These are phyloP conservation scores for Yarrowia sp. DNA, from an alignment of 805 yeast species.

Conservation along the genomic window DNA sequence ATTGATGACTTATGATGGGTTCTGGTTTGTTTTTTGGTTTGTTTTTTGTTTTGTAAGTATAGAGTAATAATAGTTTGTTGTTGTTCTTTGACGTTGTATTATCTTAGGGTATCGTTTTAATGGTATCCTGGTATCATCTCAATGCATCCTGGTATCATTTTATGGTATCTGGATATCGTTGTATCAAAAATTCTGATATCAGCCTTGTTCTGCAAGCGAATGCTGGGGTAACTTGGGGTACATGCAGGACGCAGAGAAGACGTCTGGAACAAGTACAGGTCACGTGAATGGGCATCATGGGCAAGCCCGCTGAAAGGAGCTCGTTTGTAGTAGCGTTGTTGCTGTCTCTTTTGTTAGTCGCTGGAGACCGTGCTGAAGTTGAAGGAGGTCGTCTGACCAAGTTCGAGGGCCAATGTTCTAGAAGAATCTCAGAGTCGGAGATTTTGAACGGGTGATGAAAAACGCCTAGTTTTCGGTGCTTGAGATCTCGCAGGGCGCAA, in stretches of 20 bases:
- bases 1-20: constrained; percentile 25
- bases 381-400: too few species aligned
- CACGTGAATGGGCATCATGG: neutral
- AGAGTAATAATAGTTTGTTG: neutral
- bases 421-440: too few species aligned
- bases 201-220: neutral
- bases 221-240: neutral
- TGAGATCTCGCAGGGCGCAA: too few species aligned
- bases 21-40: neutral
- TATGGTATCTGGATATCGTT: too few species aligned
- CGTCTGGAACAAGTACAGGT: neutral
- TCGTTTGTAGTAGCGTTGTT: too few species aligned
- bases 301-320: too few species aligned
- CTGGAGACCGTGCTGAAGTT: too few species aligned
- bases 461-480: too few species aligned
- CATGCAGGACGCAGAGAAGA: neutral
- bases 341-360: too few species aligned
- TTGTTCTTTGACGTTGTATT: neutral
- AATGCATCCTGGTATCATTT: too few species aligned
- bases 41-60: constrained; percentile 10
- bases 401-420: neutral
- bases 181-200: too few species aligned
- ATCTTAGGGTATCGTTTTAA: neutral
- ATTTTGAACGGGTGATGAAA: too few species aligned
- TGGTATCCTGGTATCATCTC: neutral